phyloP scores from a whole-genome alignment of 1,284 basidiomycete species.

The Macrocystidia cucumis region DNA sequence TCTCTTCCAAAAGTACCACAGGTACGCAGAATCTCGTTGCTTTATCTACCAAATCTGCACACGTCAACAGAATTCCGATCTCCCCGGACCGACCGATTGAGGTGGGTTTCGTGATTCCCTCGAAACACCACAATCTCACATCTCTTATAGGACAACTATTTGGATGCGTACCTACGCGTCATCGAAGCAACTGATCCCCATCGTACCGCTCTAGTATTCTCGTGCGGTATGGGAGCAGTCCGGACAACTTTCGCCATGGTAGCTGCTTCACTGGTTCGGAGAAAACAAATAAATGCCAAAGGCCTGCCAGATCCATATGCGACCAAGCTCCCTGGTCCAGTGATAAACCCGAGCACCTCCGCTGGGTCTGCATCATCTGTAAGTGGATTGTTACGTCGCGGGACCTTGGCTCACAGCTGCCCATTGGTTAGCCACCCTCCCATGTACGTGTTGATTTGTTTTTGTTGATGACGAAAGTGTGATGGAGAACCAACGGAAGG shows the following conservation, averaged over 20 bases:
- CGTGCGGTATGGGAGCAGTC: conserved; percentile 96
- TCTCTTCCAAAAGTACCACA: conserved; percentile 44
- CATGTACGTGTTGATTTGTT: conserved; percentile 7
- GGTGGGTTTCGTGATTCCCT: conserved; percentile 14
- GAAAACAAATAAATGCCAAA: conserved; percentile 77
- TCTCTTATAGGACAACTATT: conserved; percentile 71
- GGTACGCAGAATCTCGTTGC: conserved; percentile 26
- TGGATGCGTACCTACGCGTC: conserved; percentile 87
- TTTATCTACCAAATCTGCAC: background rate
- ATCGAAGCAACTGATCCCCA: conserved; percentile 80
- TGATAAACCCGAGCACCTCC: no score
- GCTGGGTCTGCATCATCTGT: no score
- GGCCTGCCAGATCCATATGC: conserved; percentile 77
- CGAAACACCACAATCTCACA: background rate
- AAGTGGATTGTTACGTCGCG: no score
- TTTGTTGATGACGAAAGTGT: background rate
- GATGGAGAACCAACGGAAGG: conserved; percentile 24
- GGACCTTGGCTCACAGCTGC: no score
- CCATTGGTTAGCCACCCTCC: conserved; percentile 10
- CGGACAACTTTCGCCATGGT: conserved; percentile 98
- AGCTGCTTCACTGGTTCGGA: conserved; percentile 82
- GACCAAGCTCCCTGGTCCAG: conserved; percentile 6
- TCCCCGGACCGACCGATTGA: conserved; percentile 87
- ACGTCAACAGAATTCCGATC: conserved; percentile 81
- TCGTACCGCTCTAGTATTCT: conserved; percentile 85